Percentiles rank a stretch among this genome's conserved stretches.
phyloP scores from a whole-genome alignment of 768 basidiomycete genomes.

The Lactifluus rugatus region DNA sequence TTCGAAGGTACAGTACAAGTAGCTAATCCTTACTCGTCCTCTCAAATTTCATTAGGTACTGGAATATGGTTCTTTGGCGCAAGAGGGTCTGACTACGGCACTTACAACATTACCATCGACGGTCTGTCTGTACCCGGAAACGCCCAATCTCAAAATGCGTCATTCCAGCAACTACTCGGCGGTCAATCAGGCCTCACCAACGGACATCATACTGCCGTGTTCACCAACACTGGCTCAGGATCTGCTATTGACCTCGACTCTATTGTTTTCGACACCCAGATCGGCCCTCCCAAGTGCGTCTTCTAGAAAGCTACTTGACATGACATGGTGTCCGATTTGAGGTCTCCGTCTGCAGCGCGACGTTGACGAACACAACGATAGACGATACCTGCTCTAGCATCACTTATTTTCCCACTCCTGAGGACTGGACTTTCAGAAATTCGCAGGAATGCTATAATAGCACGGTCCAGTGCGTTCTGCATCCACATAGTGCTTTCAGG shows the following conservation, averaged over 20 bases:
- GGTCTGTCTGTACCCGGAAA: slow-evolving; percentile 30
- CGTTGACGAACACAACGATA: slow-evolving; percentile 30
- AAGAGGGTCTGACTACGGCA: background rate
- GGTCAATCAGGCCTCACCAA: slow-evolving; percentile 33
- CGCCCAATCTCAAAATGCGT: slow-evolving; percentile 26
- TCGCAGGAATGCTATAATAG: slow-evolving; percentile 27
- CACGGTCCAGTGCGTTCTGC: slow-evolving; percentile 35
- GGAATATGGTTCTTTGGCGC: slow-evolving; percentile 41
- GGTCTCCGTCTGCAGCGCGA: slow-evolving; percentile 39
- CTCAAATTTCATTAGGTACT: slow-evolving; percentile 27
- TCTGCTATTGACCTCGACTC: slow-evolving; percentile 42
- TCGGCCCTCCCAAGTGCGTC: slow-evolving; percentile 32
- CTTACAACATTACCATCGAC: slow-evolving; percentile 20
- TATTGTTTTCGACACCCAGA: slow-evolving; percentile 34
- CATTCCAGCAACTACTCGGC: slow-evolving; percentile 34
- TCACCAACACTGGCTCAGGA: slow-evolving; percentile 36
- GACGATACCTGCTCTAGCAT: slow-evolving; percentile 37
- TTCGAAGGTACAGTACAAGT: slow-evolving; percentile 39
- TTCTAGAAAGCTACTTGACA: background rate
- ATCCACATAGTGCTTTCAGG: background rate
- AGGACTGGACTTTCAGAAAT: slow-evolving; percentile 31
- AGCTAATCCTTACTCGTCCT: too few relatives aligned
- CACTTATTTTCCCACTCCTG: slow-evolving; percentile 30
- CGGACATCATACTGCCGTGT: slow-evolving; percentile 38
- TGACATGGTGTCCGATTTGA: slow-evolving; percentile 25